Base-by-base conservation (phyloP, 306 rosid species). In the Lagenaria siceraria region DNA sequence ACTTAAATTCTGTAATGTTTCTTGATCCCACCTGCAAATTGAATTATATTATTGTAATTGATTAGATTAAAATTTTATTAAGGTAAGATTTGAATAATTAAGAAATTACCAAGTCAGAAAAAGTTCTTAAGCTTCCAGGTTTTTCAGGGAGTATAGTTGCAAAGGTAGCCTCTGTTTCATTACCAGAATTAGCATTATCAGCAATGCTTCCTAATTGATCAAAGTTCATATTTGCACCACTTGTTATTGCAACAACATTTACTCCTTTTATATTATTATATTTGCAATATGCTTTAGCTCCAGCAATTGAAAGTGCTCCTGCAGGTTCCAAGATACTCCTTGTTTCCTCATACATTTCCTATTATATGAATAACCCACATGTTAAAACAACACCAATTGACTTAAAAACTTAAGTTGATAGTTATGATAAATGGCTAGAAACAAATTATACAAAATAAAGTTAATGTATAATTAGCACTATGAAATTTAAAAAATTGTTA, bases 211-310 rank as follows among this genome's bases (percentile, higher is more conserved):
- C 84, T 72, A 95, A 82, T 77, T 90, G 92, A 80, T 95, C 97
- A 65, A 95, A 95, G 80, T 95, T 95, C 93, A 95, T 92, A 90
- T 95, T 95, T 65, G 98, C 96, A 58, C 98, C 98, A 60, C 97
- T 92, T 61, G 97, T 85, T 79, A 95, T 83, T 24, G 88, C 99
- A 33, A 92, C 89, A 62, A 95, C 82, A 79, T 89, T 89, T 76
- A 81, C 89, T 73, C 97, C 97, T 81, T 75, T 87, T 56, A 92
- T 46, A 19, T 96, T 93, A 79, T 95, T 86, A 78, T 88, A 87
- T 76, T 88, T 87, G 85, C 99, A 92, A 85, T 95, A 95, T 82
- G 97, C 97, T 85, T 85, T 95, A 24, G 97, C 97, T 80, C 99
- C 97, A 54, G 99, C 97, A 78, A 95, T 95, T 55, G 99, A 73